These are phyloP conservation scores for Pterocarpus macrocarpus DNA, from an alignment of 306 rosid genomes.

Conservation along the genomic window DNA sequence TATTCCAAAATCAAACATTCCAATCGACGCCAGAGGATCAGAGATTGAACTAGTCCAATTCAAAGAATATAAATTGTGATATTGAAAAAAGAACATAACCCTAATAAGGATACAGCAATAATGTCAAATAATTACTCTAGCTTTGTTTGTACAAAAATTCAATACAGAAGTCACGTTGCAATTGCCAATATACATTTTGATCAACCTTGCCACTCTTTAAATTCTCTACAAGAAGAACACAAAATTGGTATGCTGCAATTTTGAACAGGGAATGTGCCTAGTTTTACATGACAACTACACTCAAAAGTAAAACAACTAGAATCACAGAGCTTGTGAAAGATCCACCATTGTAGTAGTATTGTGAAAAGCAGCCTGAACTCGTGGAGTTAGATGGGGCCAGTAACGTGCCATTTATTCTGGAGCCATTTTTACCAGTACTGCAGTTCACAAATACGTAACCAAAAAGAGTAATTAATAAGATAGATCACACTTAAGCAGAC, in stretches of 20 bases:
- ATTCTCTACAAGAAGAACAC: slow-evolving; percentile 59
- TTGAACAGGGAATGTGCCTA: slow-evolving; percentile 11
- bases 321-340: slow-evolving; percentile 63
- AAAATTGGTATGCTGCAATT: slow-evolving; percentile 65
- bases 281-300: slow-evolving; percentile 62
- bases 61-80: slow-evolving; percentile 55
- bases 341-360: slow-evolving; percentile 49
- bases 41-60: slow-evolving; percentile 15
- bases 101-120: slow-evolving; percentile 46
- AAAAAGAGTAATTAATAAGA: not conserved
- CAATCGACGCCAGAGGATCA: slow-evolving; percentile 26
- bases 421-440: slow-evolving; percentile 73
- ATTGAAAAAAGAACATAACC: not conserved
- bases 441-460: slow-evolving; percentile 44
- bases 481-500: slow-evolving; percentile 35
- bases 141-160: slow-evolving; percentile 66
- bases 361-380: slow-evolving; percentile 65
- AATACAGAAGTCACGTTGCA: slow-evolving; percentile 45
- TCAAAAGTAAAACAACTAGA: slow-evolving; percentile 53
- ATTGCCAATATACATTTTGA: slow-evolving; percentile 53
- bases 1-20: slow-evolving; percentile 41
- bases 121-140: slow-evolving; percentile 48
- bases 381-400: slow-evolving; percentile 82
- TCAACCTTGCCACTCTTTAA: slow-evolving; percentile 52
- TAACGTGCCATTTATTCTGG: slow-evolving; percentile 60